Percentiles rank a stretch among this genome's conserved stretches.
These are phyloP conservation scores for Bruguiera parviflora DNA, from an alignment of 345 rosid species.

Conservation along the genomic window DNA sequence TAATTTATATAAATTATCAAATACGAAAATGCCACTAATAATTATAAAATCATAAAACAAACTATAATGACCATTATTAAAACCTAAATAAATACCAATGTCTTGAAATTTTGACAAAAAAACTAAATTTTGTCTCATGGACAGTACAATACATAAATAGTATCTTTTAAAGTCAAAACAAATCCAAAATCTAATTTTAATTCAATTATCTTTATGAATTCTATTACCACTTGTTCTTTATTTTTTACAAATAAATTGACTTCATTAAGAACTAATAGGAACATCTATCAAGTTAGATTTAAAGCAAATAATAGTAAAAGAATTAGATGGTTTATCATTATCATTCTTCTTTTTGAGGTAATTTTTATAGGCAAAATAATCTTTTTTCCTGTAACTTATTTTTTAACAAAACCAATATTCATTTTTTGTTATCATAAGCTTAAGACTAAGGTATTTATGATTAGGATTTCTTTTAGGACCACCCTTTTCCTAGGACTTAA, in stretches of 20 bases:
- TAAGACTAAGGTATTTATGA: neutral
- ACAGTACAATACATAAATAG: neutral
- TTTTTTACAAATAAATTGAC: neutral
- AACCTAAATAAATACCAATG: neutral
- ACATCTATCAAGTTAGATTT: too few relatives aligned
- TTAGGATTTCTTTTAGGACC: neutral
- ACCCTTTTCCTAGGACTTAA: neutral
- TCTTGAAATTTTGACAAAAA: neutral
- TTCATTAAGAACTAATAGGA: neutral
- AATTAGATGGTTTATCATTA: neutral
- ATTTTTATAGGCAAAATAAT: neutral
- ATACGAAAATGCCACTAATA: too few relatives aligned
- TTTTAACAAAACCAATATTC: neutral
- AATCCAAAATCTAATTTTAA: neutral
- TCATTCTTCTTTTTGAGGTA: neutral
- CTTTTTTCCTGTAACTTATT: neutral
- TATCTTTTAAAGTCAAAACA: neutral
- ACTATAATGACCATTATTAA: too few relatives aligned
- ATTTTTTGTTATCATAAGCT: neutral
- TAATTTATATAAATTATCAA: too few relatives aligned
- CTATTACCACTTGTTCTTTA: neutral
- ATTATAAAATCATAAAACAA: too few relatives aligned
- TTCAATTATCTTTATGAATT: neutral
- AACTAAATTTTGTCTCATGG: neutral
- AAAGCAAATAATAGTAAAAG: too few relatives aligned